Base-by-base conservation (phyloP, 1,284 basidiomycete genomes). In the Ganoderma meredithae region DNA sequence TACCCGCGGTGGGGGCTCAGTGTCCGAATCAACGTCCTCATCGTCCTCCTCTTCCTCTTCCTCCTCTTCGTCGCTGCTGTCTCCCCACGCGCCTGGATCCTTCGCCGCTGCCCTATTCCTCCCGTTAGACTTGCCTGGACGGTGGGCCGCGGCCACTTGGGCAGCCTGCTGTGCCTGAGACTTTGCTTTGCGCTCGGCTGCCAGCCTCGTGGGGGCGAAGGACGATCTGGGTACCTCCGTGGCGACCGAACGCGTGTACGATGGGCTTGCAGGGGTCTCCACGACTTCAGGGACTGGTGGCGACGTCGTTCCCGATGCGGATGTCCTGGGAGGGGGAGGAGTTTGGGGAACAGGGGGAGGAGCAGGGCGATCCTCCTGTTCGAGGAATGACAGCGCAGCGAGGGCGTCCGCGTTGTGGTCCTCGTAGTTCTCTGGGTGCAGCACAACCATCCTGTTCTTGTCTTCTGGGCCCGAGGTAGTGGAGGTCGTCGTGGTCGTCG, bases 121-220 rank as follows among this genome's bases (percentile, higher is more conserved):
- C 22, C 89, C 89, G 71, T 88, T 89, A n/a, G 83, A 81, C 71
- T 91, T 84, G 44, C 94, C 93, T 44, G 94, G 94, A 70, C 86
- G 86, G 69, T 90, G 87, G 61, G 85, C 87, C 25, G 92, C 94
- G 39, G 90, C 92, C 47, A 93, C 86, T 59, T 90, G 86, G 0
- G 92, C 92, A 53, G 90, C 91, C 75, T 94, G 90, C 74, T 95
- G 91, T 25, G 92, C 93, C 76, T 95, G 90, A 15, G 86, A 85
- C 78, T 92, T 93, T 13, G 93, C 92, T 74, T 94, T 93, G 63
- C 95, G 86, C 76, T 97, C 90, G 27, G 88, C 88, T 27, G 94
- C 95, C 71, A 91, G 88, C 76, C 87, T 92, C 17, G 93, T 93
- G 0, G 91, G 92, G 0, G 94, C 92, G 75, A 97, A 97, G 2